Evolutionary conservation across 768 basidiomycete species (phyloP), one percentile per base, ranked within the genome.

Genomic region (Boletus fagicola): DNA sequence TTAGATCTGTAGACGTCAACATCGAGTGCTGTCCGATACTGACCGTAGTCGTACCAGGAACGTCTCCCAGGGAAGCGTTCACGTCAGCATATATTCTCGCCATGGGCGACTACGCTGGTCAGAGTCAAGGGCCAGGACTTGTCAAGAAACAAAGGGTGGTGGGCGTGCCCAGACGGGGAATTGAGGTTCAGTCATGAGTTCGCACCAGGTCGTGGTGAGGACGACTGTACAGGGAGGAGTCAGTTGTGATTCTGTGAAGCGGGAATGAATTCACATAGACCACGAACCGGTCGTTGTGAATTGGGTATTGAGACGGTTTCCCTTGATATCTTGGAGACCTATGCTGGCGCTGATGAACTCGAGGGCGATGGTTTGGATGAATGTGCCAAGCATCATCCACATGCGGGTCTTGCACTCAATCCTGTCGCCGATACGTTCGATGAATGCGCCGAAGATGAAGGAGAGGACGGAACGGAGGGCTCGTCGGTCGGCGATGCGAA

Each of bases 401-500:
- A 26, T 4, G 26, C 4, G 26, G 26, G 26, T 26, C 63, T 84
- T 83, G 11, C 83, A 65, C 1, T 93, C 93, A 30, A 94, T 79
- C 56, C 77, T 78, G 73, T 95, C 91, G 18, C 92, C 28, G 28
- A 28, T 6, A 28, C 28, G 4, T 28, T 5, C 28, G 28, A 28
- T 5, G 28, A 4, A 28, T n/a, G 91, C 83, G 7, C 93, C 92
- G 11, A 77, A 55, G 61, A 88, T 79, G 80, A 94, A 94, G 18
- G 83, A 71, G 56, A 90, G 65, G 13, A 94, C 72, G n/a, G 90
- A 92, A 36, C 82, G 83, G 52, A 95, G 76, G 18, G 93, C 92
- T 69, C 92, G 92, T 69, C 85, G 85, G 65, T 97, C 93, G 3
- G 91, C 80, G n/a, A n/a, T n/a, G n/a, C n/a, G n/a, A n/a, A n/a